These are phyloP conservation scores for Discostella stelligeroides DNA, from an alignment of 108 stramenopile genomes.

Conservation along the genomic window DNA sequence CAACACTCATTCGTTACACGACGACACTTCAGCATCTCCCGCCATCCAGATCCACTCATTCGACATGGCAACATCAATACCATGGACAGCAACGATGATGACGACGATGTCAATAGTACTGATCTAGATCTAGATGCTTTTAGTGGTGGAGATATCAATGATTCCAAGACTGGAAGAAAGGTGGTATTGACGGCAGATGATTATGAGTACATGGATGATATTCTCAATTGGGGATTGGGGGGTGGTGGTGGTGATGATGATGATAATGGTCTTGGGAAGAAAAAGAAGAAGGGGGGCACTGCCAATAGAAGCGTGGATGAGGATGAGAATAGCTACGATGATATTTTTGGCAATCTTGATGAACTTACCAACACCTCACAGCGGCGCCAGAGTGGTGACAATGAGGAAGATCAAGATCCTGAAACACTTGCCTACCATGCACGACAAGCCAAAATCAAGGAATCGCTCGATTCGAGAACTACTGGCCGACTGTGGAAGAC, in stretches of 20 bases:
- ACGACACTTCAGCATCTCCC: conserved; percentile 31
- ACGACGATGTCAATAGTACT: not conserved
- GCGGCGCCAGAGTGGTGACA: not conserved
- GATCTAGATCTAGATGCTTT: not conserved
- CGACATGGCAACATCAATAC: conserved; percentile 24
- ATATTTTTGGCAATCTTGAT: conserved; percentile 4
- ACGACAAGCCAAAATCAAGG: conserved; percentile 46
- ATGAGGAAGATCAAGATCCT: not conserved
- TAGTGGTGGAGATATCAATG: not conserved
- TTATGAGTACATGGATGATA: conserved; percentile 19
- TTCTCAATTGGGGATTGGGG: conserved; percentile 4
- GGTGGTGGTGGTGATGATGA: conserved; percentile 16
- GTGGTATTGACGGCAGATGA: conserved; percentile 26
- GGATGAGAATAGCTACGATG: not conserved
- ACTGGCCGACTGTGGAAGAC: conserved; percentile 67
- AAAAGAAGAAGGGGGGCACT: conserved; percentile 20
- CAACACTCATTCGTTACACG: no score
- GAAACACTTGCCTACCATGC: conserved; percentile 3
- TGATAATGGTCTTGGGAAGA: conserved; percentile 7
- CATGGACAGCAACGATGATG: conserved; percentile 17
- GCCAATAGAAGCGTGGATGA: no score
- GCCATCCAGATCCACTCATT: conserved; percentile 28
- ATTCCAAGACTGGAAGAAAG: not conserved
- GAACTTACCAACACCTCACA: not conserved
- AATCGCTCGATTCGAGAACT: conserved; percentile 52